Conservation (phyloP, 1,284 basidiomycete genomes). For the Boletus sp. region DNA sequence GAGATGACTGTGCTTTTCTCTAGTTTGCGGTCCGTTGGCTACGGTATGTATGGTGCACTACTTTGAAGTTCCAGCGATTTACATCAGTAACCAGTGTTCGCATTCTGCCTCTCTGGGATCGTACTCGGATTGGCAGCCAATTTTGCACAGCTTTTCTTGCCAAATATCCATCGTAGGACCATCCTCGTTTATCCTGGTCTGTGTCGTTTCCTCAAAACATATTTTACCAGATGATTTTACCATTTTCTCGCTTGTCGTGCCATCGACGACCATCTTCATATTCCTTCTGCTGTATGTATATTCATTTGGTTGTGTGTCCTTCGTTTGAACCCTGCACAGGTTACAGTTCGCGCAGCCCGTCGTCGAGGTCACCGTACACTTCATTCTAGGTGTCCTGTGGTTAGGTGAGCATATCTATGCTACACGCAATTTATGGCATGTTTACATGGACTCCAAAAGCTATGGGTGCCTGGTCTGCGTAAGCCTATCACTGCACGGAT, state of each 20-base stretch:
- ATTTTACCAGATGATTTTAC: conserved; percentile 54
- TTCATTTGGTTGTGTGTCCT: background rate
- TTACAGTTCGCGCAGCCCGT: conserved; percentile 66
- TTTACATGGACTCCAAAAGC: conserved; percentile 39
- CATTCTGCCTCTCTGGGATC: conserved; percentile 57
- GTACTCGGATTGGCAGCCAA: conserved; percentile 66
- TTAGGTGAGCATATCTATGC: conserved; percentile 45
- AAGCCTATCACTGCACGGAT: conserved; percentile 27
- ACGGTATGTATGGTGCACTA: conserved; percentile 35
- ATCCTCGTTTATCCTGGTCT: background rate
- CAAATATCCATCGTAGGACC: conserved; percentile 54
- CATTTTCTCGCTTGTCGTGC: conserved; percentile 61
- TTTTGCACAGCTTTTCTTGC: conserved; percentile 62
- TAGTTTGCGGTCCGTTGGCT: conserved; percentile 49
- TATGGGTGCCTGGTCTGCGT: conserved; percentile 73
- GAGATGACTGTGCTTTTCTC: conserved; percentile 56
- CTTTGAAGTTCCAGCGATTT: conserved; percentile 1
- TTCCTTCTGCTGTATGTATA: conserved; percentile 50
- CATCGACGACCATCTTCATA: conserved; percentile 58
- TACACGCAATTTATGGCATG: background rate
- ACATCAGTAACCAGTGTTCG: conserved; percentile 40
- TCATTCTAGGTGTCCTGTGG: conserved; percentile 61
- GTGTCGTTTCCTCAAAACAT: background rate
- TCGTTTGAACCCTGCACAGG: conserved; percentile 34
- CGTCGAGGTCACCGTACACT: conserved; percentile 52